Percentiles rank a stretch among this genome's conserved stretches.
phyloP scores from a whole-genome alignment of 2,329 filamentous ascomycete genomes.

The Epichloe gansuensis region DNA sequence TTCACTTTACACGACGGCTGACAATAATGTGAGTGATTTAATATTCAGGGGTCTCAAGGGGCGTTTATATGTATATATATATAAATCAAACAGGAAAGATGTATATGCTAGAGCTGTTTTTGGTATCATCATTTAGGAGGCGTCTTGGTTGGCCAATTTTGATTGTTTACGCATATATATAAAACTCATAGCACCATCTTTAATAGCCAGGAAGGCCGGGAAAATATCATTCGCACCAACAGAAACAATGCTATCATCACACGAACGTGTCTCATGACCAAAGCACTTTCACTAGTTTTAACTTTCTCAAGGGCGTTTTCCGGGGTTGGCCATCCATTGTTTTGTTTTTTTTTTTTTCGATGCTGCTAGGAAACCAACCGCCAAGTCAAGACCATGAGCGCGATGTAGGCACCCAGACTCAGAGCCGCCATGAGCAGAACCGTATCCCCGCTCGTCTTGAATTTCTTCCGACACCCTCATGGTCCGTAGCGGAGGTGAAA shows the following conservation, averaged over 20 bases:
- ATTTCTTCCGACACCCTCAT: constrained; percentile 35
- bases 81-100: no score
- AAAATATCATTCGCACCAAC: neutral
- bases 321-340: no score
- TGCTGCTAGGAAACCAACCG: constrained; percentile 20
- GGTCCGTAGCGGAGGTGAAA: constrained; percentile 42
- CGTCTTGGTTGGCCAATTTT: neutral
- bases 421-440: constrained; percentile 44
- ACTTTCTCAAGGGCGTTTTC: no score
- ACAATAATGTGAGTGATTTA: neutral
- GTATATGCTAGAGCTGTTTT: neutral
- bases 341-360: neutral
- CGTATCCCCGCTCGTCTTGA: constrained; percentile 52
- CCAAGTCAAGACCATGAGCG: constrained; percentile 44
- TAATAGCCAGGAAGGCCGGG: no score
- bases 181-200: no score
- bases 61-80: neutral
- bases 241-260: neutral
- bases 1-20: neutral
- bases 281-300: no score
- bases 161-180: neutral
- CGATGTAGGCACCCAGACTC: constrained; percentile 45
- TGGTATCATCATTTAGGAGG: neutral
- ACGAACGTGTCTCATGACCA: neutral
- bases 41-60: neutral